phyloP scores from a whole-genome alignment of 2,329 filamentous ascomycete species.

The Phialocephala sp. region DNA sequence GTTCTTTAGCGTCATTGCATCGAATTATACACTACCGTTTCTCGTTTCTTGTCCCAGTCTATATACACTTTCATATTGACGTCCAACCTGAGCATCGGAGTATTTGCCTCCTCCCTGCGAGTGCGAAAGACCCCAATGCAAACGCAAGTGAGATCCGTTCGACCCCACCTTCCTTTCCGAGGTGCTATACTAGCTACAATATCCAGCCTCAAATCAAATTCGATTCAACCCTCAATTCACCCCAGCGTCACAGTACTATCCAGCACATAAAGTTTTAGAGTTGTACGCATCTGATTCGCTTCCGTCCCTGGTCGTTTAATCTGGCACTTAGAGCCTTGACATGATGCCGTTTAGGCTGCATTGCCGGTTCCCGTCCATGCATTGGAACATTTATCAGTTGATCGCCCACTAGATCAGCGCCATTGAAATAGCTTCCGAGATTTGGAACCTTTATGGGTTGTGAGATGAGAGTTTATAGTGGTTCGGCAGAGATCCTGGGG shows the following conservation, averaged over 20 bases:
- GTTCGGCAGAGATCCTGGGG: neutral
- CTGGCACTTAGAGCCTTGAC: neutral
- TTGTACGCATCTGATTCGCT: neutral
- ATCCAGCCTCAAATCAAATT: neutral
- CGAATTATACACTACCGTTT: neutral
- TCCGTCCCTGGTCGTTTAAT: neutral
- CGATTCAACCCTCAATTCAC: neutral
- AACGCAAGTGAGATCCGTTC: neutral
- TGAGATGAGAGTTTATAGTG: neutral
- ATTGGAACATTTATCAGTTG: slow-evolving; percentile 5
- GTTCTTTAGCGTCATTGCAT: neutral
- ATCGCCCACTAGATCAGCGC: neutral
- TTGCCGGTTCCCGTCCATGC: neutral
- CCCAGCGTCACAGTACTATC: neutral
- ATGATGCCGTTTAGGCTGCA: slow-evolving; percentile 2
- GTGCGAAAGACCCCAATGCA: slow-evolving; percentile 5
- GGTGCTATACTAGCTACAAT: neutral
- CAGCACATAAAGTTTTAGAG: neutral
- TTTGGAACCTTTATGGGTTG: neutral
- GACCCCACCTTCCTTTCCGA: neutral
- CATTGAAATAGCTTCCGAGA: neutral
- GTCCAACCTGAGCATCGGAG: neutral
- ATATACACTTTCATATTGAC: neutral
- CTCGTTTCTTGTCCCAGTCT: neutral
- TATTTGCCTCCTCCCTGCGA: neutral